These are phyloP conservation scores for Magnusiomyces fungicola DNA, from an alignment of 1,139 yeast species.

Conservation along the genomic window DNA sequence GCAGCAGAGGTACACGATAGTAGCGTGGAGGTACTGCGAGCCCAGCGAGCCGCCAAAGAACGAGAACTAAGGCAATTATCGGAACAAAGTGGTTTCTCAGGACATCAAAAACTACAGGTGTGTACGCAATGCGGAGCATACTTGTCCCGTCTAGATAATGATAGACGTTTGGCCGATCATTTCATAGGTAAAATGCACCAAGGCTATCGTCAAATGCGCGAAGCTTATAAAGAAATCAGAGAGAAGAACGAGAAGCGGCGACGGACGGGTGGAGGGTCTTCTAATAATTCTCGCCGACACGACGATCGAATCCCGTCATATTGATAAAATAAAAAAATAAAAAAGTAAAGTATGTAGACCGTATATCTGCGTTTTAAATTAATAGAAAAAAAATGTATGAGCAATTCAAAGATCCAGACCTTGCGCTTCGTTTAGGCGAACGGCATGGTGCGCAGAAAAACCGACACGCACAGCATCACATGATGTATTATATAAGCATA, in stretches of 20 bases:
- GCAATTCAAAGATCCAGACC: too few relatives aligned
- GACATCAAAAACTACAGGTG: constrained; percentile 85
- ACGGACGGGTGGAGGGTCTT: background rate
- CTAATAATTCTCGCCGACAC: too few relatives aligned
- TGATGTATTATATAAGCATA: too few relatives aligned
- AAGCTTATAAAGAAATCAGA: constrained; percentile 46
- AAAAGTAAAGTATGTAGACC: too few relatives aligned
- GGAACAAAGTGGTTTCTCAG: constrained; percentile 76
- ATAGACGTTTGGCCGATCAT: constrained; percentile 85
- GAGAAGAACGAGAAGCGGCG: constrained; percentile 24
- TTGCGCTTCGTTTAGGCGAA: too few relatives aligned
- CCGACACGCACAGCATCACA: too few relatives aligned
- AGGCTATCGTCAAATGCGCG: constrained; percentile 71
- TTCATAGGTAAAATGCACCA: constrained; percentile 82
- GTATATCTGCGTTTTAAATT: too few relatives aligned
- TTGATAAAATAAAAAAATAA: too few relatives aligned
- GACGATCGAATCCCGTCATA: too few relatives aligned
- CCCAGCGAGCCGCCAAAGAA: constrained; percentile 38
- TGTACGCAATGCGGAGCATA: constrained; percentile 92
- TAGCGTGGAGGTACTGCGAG: constrained; percentile 34
- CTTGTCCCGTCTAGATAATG: constrained; percentile 79
- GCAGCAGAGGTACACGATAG: constrained; percentile 42
- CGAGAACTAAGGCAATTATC: constrained; percentile 48
- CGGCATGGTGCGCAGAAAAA: too few relatives aligned
- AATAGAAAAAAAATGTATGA: too few relatives aligned